These are phyloP conservation scores for Diaporthe australafricana DNA, from an alignment of 2,329 filamentous ascomycete species.

Conservation along the genomic window DNA sequence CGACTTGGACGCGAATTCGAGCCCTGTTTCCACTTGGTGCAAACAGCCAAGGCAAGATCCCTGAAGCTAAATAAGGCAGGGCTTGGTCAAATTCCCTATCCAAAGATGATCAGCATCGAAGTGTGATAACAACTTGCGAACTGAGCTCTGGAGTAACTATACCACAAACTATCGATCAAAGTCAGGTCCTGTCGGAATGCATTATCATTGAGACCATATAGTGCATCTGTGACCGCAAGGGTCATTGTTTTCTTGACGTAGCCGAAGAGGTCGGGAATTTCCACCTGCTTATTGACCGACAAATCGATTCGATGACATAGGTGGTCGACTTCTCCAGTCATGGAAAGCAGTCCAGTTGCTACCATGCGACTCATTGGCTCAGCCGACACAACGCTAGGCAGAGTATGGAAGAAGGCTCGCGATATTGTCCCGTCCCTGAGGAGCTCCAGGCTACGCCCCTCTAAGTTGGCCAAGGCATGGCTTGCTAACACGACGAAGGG, in stretches of 20 bases:
- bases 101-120: neutral
- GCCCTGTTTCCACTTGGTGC: constrained; percentile 2
- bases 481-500: constrained; percentile 10
- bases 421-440: constrained; percentile 11
- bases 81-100: neutral
- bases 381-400: neutral
- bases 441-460: constrained; percentile 1
- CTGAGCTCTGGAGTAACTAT: neutral
- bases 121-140: fast-evolving
- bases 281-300: neutral
- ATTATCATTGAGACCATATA: neutral
- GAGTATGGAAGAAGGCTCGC: constrained; percentile 2
- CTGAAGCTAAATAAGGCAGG: neutral
- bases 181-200: neutral
- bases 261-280: neutral
- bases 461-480: constrained; percentile 10
- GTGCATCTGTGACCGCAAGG: neutral
- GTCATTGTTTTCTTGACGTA: neutral
- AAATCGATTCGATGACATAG: neutral
- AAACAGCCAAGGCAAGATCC: neutral
- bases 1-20: neutral
- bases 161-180: constrained; percentile 3
- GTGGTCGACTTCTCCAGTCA: neutral
- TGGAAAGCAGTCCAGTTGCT: constrained; percentile 6
- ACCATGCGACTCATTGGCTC: constrained; percentile 9